Evolutionary conservation across 805 yeast genomes (phyloP).

Genomic region (Kluyveromyces nonfermentans): DNA sequence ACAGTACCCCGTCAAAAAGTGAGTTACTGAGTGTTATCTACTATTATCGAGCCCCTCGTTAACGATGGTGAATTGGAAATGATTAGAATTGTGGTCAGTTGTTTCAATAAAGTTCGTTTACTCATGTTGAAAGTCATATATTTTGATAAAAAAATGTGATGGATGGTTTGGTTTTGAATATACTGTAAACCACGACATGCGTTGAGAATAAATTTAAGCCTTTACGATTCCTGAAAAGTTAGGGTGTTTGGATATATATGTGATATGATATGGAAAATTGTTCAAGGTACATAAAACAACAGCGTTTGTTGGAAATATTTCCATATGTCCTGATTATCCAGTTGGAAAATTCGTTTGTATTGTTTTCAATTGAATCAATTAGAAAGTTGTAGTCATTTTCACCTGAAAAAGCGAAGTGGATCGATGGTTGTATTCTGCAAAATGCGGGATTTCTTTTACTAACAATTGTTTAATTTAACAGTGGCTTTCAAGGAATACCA

Average conservation of each 20-base stretch:
- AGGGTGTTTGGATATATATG: background rate
- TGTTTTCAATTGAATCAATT: background rate
- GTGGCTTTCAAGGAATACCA: conserved; percentile 98
- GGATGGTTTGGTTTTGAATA: background rate
- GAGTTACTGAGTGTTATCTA: background rate
- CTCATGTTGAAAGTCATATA: background rate
- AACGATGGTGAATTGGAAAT: background rate
- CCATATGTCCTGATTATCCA: background rate
- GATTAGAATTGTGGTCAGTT: background rate
- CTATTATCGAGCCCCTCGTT: background rate
- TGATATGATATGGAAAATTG: background rate
- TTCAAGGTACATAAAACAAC: background rate
- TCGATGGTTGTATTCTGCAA: background rate
- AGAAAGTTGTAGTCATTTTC: background rate
- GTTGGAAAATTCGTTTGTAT: background rate
- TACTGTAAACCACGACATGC: background rate
- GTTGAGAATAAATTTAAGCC: background rate
- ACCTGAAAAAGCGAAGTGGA: background rate
- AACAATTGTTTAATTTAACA: conserved; percentile 13
- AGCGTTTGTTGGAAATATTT: background rate
- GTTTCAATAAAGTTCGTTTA: background rate
- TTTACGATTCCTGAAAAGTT: background rate
- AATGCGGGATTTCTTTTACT: background rate
- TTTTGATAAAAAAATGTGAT: background rate
- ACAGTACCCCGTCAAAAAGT: conserved; percentile 5